These are phyloP conservation scores for Tylopilus intermedius DNA, from an alignment of 768 basidiomycete genomes.

Conservation along the genomic window DNA sequence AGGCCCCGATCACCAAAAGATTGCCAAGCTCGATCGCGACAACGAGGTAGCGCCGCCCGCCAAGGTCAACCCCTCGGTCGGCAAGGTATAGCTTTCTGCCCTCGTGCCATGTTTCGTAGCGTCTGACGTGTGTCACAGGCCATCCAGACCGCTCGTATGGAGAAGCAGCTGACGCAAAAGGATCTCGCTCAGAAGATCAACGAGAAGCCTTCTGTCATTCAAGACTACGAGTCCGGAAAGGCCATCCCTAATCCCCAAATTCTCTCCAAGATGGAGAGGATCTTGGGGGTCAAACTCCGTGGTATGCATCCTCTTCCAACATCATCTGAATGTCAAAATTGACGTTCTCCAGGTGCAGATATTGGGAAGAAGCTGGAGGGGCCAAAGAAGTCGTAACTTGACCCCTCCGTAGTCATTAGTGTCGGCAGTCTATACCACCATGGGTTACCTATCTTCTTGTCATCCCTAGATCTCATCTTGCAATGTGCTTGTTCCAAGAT, in stretches of 20 bases:
- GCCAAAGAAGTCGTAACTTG: conserved; percentile 63
- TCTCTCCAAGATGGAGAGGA: conserved; percentile 83
- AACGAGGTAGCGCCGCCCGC: conserved; percentile 92
- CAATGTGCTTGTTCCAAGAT: conserved; percentile 21
- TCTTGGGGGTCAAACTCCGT: conserved; percentile 82
- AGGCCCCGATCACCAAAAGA: conserved; percentile 92
- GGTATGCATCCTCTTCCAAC: conserved; percentile 43
- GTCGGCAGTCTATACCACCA: conserved; percentile 26
- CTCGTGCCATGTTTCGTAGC: not conserved
- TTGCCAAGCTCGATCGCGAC: conserved; percentile 90
- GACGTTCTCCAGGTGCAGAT: conserved; percentile 48
- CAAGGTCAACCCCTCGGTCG: conserved; percentile 69
- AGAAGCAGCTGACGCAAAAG: conserved; percentile 80
- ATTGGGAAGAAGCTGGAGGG: conserved; percentile 86
- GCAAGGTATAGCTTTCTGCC: conserved; percentile 47
- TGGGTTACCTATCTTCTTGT: conserved; percentile 14
- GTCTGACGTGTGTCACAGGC: conserved; percentile 45
- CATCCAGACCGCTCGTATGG: conserved; percentile 75
- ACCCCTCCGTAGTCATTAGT: conserved; percentile 34
- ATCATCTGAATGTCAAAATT: not conserved
- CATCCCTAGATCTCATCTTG: conserved; percentile 19
- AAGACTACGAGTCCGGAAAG: conserved; percentile 86
- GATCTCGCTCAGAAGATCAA: conserved; percentile 91
- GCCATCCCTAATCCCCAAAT: conserved; percentile 86
- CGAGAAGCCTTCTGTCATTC: conserved; percentile 82